Conservation (phyloP, 768 basidiomycete species). For the Russula sp. region DNA sequence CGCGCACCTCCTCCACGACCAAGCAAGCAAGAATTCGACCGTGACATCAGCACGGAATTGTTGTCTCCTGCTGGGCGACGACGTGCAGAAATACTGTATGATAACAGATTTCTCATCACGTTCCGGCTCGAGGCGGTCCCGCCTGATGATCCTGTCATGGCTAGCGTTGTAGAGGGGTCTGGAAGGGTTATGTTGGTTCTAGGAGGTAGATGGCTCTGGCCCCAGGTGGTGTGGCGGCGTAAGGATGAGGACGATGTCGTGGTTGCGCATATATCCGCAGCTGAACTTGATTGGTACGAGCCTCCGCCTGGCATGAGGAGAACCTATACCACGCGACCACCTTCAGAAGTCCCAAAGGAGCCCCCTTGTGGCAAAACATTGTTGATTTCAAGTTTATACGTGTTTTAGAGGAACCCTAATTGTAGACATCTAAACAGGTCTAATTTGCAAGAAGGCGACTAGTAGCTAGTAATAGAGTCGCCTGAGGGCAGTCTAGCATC, state of each 20-base stretch:
- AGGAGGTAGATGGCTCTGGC: slow-evolving; percentile 48
- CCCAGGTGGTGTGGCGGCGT: slow-evolving; percentile 40
- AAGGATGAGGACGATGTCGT: slow-evolving; percentile 19
- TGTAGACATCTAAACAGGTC: not conserved
- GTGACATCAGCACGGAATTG: slow-evolving; percentile 41
- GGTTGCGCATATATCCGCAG: slow-evolving; percentile 19
- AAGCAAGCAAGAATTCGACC: slow-evolving; percentile 35
- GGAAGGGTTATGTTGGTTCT: slow-evolving; percentile 40
- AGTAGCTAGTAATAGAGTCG: not conserved
- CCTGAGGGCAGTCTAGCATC: not conserved
- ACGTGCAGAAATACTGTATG: slow-evolving; percentile 51
- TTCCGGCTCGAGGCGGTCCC: slow-evolving; percentile 49
- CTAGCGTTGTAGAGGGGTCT: slow-evolving; percentile 31
- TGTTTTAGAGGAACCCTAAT: slow-evolving; percentile 28
- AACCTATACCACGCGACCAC: not conserved
- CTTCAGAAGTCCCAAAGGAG: not conserved
- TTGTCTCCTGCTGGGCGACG: slow-evolving; percentile 28
- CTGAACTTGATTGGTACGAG: slow-evolving; percentile 27
- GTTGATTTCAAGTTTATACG: slow-evolving; percentile 29
- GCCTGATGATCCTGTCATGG: slow-evolving; percentile 34
- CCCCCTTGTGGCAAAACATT: slow-evolving; percentile 17
- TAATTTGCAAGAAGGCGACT: not conserved
- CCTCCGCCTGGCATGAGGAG: slow-evolving; percentile 13
- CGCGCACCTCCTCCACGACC: slow-evolving; percentile 48
- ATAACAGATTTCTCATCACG: slow-evolving; percentile 58